A percentile compares a stretch with the other conserved stretches of the same genome.
Conservation (phyloP, 192 early-diverging fungal genomes). For the Coemansia asiatica region DNA sequence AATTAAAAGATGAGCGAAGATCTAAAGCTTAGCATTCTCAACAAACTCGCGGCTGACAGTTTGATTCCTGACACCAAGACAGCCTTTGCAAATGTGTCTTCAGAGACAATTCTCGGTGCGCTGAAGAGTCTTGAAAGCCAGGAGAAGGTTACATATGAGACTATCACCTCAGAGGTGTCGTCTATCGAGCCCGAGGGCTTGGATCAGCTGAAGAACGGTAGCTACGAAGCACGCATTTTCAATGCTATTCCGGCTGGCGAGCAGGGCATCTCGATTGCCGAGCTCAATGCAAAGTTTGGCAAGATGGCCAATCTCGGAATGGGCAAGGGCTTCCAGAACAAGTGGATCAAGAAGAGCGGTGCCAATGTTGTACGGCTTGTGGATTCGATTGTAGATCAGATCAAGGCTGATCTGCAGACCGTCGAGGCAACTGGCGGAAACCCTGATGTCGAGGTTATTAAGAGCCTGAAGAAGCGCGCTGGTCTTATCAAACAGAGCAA, state of each 20-base stretch:
- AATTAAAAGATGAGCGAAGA: conserved; percentile 42
- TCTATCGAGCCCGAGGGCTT: conserved; percentile 85
- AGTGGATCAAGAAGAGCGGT: conserved; percentile 90
- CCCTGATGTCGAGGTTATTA: conserved; percentile 64
- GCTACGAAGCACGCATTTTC: conserved; percentile 92
- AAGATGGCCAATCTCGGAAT: conserved; percentile 86
- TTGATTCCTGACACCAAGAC: conserved; percentile 70
- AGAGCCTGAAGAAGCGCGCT: conserved; percentile 72
- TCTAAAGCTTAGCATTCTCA: conserved; percentile 45
- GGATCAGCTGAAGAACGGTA: conserved; percentile 81
- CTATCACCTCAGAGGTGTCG: conserved; percentile 79
- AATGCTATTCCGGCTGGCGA: conserved; percentile 76
- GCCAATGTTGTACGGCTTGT: conserved; percentile 74
- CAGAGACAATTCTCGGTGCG: conserved; percentile 77
- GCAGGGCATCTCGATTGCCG: conserved; percentile 83
- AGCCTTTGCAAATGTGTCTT: conserved; percentile 58
- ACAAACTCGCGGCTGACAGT: conserved; percentile 66
- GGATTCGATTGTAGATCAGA: conserved; percentile 80
- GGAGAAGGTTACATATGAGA: conserved; percentile 83
- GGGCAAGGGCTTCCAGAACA: conserved; percentile 95
- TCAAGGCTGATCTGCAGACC: conserved; percentile 69
- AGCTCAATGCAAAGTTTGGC: conserved; percentile 75
- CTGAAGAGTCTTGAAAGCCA: conserved; percentile 82
- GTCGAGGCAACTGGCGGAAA: conserved; percentile 67
- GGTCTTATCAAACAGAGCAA: conserved; percentile 72